These are phyloP conservation scores for Naganishia kalamii DNA, from an alignment of 768 basidiomycete genomes.

Conservation along the genomic window DNA sequence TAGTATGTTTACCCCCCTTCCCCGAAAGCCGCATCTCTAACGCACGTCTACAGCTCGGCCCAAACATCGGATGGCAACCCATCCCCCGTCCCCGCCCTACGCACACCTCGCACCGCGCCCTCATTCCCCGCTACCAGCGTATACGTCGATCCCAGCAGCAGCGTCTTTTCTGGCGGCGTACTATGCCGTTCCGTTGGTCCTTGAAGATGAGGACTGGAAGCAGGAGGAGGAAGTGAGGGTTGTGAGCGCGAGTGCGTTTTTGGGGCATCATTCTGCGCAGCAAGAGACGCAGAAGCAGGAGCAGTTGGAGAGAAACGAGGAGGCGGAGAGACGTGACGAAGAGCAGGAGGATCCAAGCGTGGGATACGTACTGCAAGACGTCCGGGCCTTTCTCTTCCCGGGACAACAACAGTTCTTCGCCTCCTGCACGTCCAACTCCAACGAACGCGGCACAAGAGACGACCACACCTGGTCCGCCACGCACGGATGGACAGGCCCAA, in stretches of 20 bases:
- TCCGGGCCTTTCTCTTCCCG: background rate
- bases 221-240: background rate
- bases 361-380: background rate
- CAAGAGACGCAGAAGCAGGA: background rate
- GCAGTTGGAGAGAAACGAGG: background rate
- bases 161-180: background rate
- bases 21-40: no score
- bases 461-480: background rate
- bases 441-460: background rate
- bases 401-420: constrained; percentile 11
- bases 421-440: background rate
- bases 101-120: constrained; percentile 10
- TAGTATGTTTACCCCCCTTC: no score
- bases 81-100: background rate
- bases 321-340: background rate
- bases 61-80: constrained; percentile 13
- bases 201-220: background rate
- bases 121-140: background rate
- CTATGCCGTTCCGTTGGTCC: background rate
- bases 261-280: background rate
- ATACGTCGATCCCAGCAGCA: background rate
- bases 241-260: background rate
- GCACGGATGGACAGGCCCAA: background rate
- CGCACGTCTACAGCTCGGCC: no score
- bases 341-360: background rate